Base-by-base conservation (phyloP, 2,329 filamentous ascomycete genomes). In the Fusarium penzigii region DNA sequence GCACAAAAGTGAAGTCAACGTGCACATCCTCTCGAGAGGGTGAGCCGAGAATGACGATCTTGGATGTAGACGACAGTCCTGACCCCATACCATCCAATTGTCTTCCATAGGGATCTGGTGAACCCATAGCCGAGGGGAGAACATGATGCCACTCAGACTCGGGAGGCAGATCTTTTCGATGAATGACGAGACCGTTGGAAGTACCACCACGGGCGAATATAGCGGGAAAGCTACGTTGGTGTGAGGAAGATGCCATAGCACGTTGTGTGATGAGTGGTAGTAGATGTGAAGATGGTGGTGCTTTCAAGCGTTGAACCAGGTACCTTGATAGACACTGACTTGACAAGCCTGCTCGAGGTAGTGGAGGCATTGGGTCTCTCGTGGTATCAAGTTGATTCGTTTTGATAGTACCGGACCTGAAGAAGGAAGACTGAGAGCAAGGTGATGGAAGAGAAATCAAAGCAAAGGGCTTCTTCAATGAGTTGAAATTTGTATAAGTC, bases 41-140 rank as follows among this genome's bases (percentile, higher is more conserved):
- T 1, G 73, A 72, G 3, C 78, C 80, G 2, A 92, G 76, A 2
- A 92, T 75, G 69, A 87, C 88, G 16, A 91, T 76, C 68, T 92
- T 92, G 51, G 83, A 87, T 3, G 88, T 80, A 41, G 82, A 86
- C 10, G 85, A 88, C 49, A 87, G 76, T 5, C 87, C 87, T 0
- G 83, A 86, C 3, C 87, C 87, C 69, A 90, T 79, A 9, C 88
- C 87, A 65, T 91, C 79, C 1, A 92, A 82, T 69, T 92, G 88
- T 1, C 88, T 79, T 0, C 83, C 86, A 67, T 86, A 78, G 0
- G 78, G 74, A 60, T 91, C 88, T 0, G 85, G 85, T 4, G 82
- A 84, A 32, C 86, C 86, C 69, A 90, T 84, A 8, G 77, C 78
- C 3, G 78, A 73, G 17, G 77, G 75, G 54, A 88, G 84, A 16